phyloP scores from a whole-genome alignment of 768 basidiomycete species.

The Amylocystis lapponica region DNA sequence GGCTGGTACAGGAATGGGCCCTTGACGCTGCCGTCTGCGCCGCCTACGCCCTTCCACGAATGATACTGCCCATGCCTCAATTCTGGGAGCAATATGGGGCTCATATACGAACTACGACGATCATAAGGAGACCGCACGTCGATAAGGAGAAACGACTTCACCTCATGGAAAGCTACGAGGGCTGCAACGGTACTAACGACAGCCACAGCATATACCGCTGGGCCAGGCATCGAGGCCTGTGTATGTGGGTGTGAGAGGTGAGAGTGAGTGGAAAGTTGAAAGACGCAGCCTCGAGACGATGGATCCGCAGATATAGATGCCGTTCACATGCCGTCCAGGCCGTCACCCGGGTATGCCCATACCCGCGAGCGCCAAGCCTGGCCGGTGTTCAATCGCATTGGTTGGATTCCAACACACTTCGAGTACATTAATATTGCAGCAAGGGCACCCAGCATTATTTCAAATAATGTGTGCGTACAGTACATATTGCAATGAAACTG shows the following conservation, averaged over 20 bases:
- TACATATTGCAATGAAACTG: too few relatives aligned
- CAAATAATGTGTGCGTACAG: too few relatives aligned
- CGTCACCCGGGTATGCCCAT: too few relatives aligned
- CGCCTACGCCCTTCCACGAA: constrained; percentile 27
- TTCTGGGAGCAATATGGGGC: constrained; percentile 57
- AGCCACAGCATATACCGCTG: constrained; percentile 44
- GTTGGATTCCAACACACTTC: too few relatives aligned
- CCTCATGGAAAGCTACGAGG: constrained; percentile 54
- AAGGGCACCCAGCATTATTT: too few relatives aligned
- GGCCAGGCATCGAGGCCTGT: constrained; percentile 28
- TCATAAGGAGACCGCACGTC: neutral
- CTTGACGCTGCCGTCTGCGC: constrained; percentile 21
- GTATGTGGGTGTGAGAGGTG: too few relatives aligned
- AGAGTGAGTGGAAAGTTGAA: neutral
- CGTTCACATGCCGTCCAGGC: too few relatives aligned
- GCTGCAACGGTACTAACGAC: constrained; percentile 47
- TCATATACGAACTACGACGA: constrained; percentile 56
- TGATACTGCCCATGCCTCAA: constrained; percentile 41
- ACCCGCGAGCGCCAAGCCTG: too few relatives aligned
- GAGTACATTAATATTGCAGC: too few relatives aligned
- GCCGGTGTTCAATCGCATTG: too few relatives aligned
- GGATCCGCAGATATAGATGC: too few relatives aligned
- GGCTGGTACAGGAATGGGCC: constrained; percentile 15
- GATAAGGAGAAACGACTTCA: constrained; percentile 23
- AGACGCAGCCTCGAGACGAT: too few relatives aligned